These are phyloP conservation scores for Crassisporium funariophilum DNA, from an alignment of 768 basidiomycete species.

Conservation along the genomic window DNA sequence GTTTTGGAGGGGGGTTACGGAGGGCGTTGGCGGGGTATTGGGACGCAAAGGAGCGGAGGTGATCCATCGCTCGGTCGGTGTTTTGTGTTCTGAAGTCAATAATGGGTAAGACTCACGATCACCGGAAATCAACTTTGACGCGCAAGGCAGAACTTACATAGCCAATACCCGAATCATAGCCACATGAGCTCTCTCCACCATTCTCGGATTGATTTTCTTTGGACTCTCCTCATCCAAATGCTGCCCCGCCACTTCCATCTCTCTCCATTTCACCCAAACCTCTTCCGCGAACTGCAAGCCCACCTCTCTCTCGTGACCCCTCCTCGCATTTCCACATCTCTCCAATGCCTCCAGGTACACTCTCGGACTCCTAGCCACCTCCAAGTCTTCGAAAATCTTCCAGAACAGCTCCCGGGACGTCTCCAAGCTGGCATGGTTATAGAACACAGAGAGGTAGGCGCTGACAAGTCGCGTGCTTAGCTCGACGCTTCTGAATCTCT, in stretches of 20 bases:
- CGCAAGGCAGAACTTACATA: slow-evolving; percentile 46
- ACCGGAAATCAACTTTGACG: slow-evolving; percentile 2
- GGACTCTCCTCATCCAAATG: slow-evolving; percentile 15
- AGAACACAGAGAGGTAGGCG: slow-evolving; percentile 80
- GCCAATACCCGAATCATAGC: slow-evolving; percentile 68
- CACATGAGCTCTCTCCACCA: slow-evolving; percentile 69
- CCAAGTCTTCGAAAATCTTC: slow-evolving; percentile 45
- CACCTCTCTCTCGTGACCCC: slow-evolving; percentile 45
- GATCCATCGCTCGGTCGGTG: slow-evolving; percentile 52
- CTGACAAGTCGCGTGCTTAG: slow-evolving; percentile 69
- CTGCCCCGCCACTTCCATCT: slow-evolving; percentile 42
- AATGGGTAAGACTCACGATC: slow-evolving; percentile 3
- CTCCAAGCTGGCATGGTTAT: slow-evolving; percentile 53
- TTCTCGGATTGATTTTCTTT: slow-evolving; percentile 40
- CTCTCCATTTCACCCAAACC: slow-evolving; percentile 68
- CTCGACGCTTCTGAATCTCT: slow-evolving; percentile 57
- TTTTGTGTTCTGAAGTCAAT: slow-evolving; percentile 44
- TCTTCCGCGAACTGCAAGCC: slow-evolving; percentile 57
- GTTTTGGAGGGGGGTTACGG: slow-evolving; percentile 42
- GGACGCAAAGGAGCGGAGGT: slow-evolving; percentile 61
- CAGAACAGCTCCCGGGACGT: slow-evolving; percentile 51
- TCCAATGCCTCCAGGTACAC: slow-evolving; percentile 71
- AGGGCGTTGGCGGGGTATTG: slow-evolving; percentile 65
- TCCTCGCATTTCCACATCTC: slow-evolving; percentile 50
- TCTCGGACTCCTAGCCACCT: slow-evolving; percentile 50